Base-by-base conservation (phyloP, 2,329 filamentous ascomycete species). In the Fusarium drepaniforme region DNA sequence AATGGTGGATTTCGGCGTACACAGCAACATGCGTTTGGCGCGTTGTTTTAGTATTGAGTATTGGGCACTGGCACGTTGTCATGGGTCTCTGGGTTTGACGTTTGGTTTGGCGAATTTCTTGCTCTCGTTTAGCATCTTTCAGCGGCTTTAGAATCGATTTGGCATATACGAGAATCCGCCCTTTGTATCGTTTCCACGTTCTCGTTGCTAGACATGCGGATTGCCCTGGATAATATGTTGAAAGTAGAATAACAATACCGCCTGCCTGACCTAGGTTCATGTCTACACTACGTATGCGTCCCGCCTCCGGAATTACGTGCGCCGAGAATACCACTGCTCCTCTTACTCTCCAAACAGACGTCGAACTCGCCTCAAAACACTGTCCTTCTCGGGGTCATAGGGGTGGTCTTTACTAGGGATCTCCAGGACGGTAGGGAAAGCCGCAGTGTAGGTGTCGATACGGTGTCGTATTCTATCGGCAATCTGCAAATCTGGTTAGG, bases 331-430 rank as follows among this genome's bases (percentile, higher is more conserved):
- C 59, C 35, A 9, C 18, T 23, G 11, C 21, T 35, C 35, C 42
- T 30, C 49, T 82, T 90, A 96, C 86, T 96, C 91, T 78, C 91
- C 91, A 85, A 92, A 92, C 67, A 91, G 75, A 69, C 89, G 86
- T 72, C 89, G 86, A 56, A 99, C 97, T 77, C 97, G 90, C 86
- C 96, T 94, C 85, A 99, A 84, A 51, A 99, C 96, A 81, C 96
- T 98, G 84, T 99, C 97, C 88, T 99, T 99, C 86, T 99, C 97
- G 0, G 97, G 97, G 80, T 99, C 96, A 82, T 99, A 99, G 3
- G 97, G 97, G 83, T 99, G 97, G 83, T 99, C 97, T 88, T 99
- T 99, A 86, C 95, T 97, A 28, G 97, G 97, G 71, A 99, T 98
- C 85, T 99, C 97, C 68, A 99, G 91, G 65, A 99, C 90, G 25